phyloP scores from a whole-genome alignment of 495 filamentous ascomycete genomes.

The Xylaria nigripes region DNA sequence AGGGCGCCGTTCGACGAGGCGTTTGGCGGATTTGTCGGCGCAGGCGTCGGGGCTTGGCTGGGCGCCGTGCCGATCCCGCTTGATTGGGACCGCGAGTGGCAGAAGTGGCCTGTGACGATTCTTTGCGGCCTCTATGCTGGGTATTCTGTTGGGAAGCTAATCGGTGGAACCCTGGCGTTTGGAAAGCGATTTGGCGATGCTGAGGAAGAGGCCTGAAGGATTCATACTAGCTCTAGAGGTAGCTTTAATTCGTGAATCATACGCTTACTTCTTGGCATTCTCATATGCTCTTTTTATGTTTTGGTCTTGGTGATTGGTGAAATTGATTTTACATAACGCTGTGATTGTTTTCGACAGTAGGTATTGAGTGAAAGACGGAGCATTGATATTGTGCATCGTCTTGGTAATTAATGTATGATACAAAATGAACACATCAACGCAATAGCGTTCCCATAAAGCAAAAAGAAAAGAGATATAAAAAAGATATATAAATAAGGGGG shows the following conservation, averaged over 20 bases:
- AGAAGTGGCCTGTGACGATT: conserved; percentile 93
- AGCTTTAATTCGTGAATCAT: no score
- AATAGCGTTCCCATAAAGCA: no score
- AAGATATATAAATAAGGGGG: neutral
- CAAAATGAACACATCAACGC: no score
- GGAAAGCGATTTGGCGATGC: conserved; percentile 29
- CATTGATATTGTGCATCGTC: no score
- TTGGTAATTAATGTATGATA: no score
- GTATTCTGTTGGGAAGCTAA: conserved; percentile 28
- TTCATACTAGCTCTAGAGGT: neutral
- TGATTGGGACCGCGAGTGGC: conserved; percentile 94
- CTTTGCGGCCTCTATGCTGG: conserved; percentile 36
- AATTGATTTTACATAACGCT: no score
- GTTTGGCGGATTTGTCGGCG: conserved; percentile 58
- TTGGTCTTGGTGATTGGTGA: no score
- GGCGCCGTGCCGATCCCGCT: conserved; percentile 87
- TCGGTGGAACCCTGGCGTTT: conserved; percentile 33
- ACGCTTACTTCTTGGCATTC: neutral
- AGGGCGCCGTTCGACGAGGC: conserved; percentile 56
- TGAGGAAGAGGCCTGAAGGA: neutral
- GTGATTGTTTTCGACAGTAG: no score
- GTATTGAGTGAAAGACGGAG: no score
- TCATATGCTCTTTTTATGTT: no score
- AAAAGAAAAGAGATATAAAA: neutral
- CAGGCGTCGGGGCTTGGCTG: conserved; percentile 60